Evolutionary conservation across 176 grass and related monocot species (phyloP).

Genomic region (Oropetium thomaeum): DNA sequence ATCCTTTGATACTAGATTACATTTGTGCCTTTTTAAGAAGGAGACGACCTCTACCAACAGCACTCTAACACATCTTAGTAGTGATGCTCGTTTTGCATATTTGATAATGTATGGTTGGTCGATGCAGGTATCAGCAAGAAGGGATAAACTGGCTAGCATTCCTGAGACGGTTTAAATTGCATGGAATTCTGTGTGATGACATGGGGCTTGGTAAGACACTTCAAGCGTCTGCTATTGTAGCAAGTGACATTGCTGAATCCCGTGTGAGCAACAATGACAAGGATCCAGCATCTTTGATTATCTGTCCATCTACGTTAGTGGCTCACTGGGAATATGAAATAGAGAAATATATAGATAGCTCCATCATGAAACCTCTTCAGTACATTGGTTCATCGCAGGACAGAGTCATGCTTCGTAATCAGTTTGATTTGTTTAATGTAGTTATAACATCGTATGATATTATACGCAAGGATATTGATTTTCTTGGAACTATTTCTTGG

Average conservation of each 20-base stretch:
- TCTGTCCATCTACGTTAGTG: constrained; percentile 95
- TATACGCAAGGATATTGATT: constrained; percentile 96
- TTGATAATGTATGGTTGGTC: constrained; percentile 15
- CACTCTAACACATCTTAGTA: too few species aligned
- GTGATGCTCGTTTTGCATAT: background rate
- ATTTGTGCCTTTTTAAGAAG: too few species aligned
- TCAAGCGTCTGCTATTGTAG: constrained; percentile 93
- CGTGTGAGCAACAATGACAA: constrained; percentile 46
- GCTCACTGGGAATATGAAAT: constrained; percentile 99
- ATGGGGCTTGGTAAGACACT: constrained; percentile 99
- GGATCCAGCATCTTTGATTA: constrained; percentile 88
- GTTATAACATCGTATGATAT: constrained; percentile 98
- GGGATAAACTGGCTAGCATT: constrained; percentile 98
- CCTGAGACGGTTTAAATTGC: constrained; percentile 87
- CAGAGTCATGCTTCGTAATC: constrained; percentile 61
- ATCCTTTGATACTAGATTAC: too few species aligned
- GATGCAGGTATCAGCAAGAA: constrained; percentile 95
- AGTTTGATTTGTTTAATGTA: constrained; percentile 83
- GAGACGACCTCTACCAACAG: too few species aligned
- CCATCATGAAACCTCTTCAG: constrained; percentile 79
- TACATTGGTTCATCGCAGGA: constrained; percentile 87
- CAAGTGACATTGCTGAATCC: constrained; percentile 79
- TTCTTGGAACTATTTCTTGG: constrained; percentile 69
- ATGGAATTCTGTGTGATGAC: constrained; percentile 99
- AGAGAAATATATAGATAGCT: constrained; percentile 90